Base-by-base conservation (phyloP, 768 basidiomycete genomes). In the Heimioporus sp. region DNA sequence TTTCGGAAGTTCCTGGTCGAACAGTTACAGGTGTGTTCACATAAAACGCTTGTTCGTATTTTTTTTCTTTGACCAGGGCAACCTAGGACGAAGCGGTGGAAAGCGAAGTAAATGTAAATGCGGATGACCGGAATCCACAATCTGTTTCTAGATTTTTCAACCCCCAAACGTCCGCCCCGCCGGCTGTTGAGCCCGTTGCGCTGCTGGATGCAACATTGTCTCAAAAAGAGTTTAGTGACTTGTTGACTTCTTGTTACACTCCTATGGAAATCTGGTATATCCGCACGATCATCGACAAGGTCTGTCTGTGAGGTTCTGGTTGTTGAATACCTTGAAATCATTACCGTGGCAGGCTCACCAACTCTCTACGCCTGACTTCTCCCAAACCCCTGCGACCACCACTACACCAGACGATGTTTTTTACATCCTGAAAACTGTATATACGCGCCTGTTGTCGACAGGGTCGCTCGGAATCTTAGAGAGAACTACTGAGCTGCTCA, bases 241-340 rank as follows among this genome's bases (percentile, higher is more conserved):
- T 95, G 30, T 75, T 93, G 11, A 69, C 67, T 10, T 79, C 78
- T 10, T 96, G 90, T 61, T 98, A 98, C 62, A 77, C 85, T 31
- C 93, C 95, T 4, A 73, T 98, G 50, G 97, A 99, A 65, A 71
- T 86, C 5, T 98, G 95, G 95, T 98, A 96, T 70, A 80, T 85
- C 10, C 82, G 89, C 13, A 83, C 81, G 16, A 86, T 85, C 55
- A 86, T 97, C 43, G 92, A 96, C 65, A 97, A 95, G 78, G 95
- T 90, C 52, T 19, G 73, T 54, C 20, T 35, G 7, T 21, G 31
- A 42, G 32, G 30, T 44, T 16, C 16, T 19, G 20, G 37, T 32
- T 46, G 17, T 32, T 5, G 49, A 35, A 21, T n/a, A 24, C 54
- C 13, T 17, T 41, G 24, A 28, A 28, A 28, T 28, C 3, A 19